Percentiles rank a stretch among this genome's conserved stretches.
phyloP scores from a whole-genome alignment of 179 eudicot species.

The Carnegiea gigantea region DNA sequence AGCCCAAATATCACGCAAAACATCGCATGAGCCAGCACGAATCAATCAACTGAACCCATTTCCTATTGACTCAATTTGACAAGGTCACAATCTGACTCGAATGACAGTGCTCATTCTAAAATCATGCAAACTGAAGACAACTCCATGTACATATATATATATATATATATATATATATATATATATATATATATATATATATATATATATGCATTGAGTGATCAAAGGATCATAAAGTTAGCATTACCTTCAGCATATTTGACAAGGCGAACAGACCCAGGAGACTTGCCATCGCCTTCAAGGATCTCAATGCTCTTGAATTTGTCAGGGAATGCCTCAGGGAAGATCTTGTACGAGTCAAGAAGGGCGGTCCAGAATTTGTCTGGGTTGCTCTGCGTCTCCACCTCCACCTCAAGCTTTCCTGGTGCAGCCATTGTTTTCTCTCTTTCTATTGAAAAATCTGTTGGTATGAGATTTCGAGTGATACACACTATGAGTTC shows the following conservation, averaged over 20 bases:
- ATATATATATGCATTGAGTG: not conserved
- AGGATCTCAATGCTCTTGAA: conserved; percentile 74
- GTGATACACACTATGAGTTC: not conserved
- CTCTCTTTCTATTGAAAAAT: not conserved
- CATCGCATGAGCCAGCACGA: not conserved
- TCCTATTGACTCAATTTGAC: not conserved
- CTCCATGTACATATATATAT: not conserved
- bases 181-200: not conserved
- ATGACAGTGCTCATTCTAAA: not conserved
- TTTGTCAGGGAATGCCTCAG: conserved; percentile 59
- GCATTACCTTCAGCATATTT: conserved; percentile 59
- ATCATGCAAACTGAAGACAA: not conserved
- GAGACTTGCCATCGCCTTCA: conserved; percentile 79
- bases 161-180: too few relatives aligned
- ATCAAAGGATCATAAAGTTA: not conserved
- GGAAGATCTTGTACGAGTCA: conserved; percentile 59
- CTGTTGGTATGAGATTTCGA: too few relatives aligned
- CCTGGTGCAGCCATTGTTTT: conserved; percentile 27
- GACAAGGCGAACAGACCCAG: conserved; percentile 64
- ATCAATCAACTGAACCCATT: too few relatives aligned
- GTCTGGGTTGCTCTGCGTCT: conserved; percentile 48
- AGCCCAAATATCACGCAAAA: too few relatives aligned
- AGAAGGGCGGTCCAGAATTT: conserved; percentile 59
- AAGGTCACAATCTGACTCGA: not conserved
- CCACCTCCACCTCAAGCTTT: conserved; percentile 71